These are phyloP conservation scores for Petrea volubilis DNA, from an alignment of 257 asterid species.

Conservation along the genomic window DNA sequence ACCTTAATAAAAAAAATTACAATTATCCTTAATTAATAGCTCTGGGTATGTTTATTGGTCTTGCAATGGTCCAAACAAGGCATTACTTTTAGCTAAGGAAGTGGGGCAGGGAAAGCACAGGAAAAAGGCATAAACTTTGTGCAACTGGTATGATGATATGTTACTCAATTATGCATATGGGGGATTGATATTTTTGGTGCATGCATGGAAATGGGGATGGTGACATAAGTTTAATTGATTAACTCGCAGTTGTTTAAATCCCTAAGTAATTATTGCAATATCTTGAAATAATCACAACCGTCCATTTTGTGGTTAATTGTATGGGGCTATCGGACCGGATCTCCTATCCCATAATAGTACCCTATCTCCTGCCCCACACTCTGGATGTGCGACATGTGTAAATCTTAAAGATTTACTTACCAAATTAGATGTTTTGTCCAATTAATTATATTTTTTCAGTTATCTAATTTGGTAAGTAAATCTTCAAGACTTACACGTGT, in stretches of 20 bases:
- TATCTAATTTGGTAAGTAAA: no score
- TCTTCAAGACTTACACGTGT: no score
- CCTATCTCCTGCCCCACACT: no score
- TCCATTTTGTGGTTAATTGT: background rate
- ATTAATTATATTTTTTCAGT: no score
- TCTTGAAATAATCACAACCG: background rate
- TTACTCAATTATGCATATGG: conserved; percentile 33
- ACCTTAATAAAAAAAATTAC: background rate
- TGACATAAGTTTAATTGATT: conserved; percentile 10
- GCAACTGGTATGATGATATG: conserved; percentile 16
- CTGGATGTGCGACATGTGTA: no score
- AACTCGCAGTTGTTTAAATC: background rate
- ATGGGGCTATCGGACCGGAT: no score
- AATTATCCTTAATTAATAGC: background rate
- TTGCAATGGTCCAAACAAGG: conserved; percentile 35
- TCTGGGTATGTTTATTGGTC: background rate
- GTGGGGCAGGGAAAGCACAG: conserved; percentile 8
- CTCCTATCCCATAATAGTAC: no score
- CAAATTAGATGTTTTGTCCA: no score
- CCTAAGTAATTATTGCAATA: background rate
- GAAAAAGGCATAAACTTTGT: background rate
- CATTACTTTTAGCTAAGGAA: conserved; percentile 14
- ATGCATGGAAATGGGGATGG: conserved; percentile 31
- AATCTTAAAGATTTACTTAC: no score
- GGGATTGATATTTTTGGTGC: conserved; percentile 29